Percentiles rank a stretch among this genome's conserved stretches.
Evolutionary conservation across 2,329 filamentous ascomycete genomes (phyloP).

Genomic region (Epichloe scottii): DNA sequence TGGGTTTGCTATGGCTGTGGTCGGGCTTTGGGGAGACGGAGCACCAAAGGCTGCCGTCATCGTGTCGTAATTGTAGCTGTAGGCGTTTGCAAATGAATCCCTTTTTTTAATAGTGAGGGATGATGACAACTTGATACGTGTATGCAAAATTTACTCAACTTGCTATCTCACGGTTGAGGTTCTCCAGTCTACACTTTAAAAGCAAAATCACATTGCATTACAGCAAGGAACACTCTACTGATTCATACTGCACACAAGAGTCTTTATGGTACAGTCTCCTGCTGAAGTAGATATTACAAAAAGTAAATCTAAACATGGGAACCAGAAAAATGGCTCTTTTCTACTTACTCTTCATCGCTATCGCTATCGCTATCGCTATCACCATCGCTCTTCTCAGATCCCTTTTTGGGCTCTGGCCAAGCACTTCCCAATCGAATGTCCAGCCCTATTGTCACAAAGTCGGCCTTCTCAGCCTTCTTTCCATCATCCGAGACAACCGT

Average conservation of each 20-base stretch:
- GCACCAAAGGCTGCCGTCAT: constrained; percentile 23
- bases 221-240: no score
- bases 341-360: background rate
- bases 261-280: no score
- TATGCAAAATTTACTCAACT: background rate
- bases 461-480: constrained; percentile 11
- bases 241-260: no score
- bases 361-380: constrained; percentile 4
- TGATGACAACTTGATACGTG: background rate
- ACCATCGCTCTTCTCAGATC: constrained; percentile 7
- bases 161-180: background rate
- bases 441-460: constrained; percentile 19
- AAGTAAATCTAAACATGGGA: no score
- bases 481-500: constrained; percentile 13
- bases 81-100: background rate
- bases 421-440: constrained; percentile 6
- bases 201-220: background rate
- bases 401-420: constrained; percentile 11
- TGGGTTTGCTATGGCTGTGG: constrained; percentile 47
- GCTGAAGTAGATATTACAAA: no score
- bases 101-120: no score
- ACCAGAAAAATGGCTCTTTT: background rate
- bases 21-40: constrained; percentile 56
- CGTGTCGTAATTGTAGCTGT: constrained; percentile 15
- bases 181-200: background rate